Base-by-base conservation (phyloP, 257 asterid genomes). In the Solanum chilense region DNA sequence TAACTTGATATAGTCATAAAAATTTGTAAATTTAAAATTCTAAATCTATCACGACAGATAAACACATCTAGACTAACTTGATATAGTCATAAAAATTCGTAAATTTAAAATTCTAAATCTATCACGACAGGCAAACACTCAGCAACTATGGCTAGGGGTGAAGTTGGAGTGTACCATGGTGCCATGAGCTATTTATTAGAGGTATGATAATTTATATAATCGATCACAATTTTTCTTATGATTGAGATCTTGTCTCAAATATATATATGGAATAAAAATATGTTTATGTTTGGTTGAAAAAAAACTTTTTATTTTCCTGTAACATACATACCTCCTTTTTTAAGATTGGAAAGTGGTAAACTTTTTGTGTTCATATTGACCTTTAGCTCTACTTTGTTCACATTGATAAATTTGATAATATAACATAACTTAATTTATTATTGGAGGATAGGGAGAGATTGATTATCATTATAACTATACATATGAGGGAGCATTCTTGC, bases 161-260 rank as follows among this genome's bases (percentile, higher is more conserved):
- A 93, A 3, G 85, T 94, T 1, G 97, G 98, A 2, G 99, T 96
- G 9, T 92, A 89, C 44, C 99, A 96, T 81, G 98, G 97, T 15
- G 90, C 97, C 18, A 91, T 95, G 98, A 92, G 89, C n/a, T 95
- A 92, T 87, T 69, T 94, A 58, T 85, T n/a, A n/a, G n/a, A 56
- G n/a, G n/a, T 16, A 4, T 56, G n/a, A 18, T 56, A 3, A 56
- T 56, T 18, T 56, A 18, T 56, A 18, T 56, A 2, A 16, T 52
- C 7, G 11, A 56, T 56, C 45, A 42, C 13, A 9, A 10, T 42
- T 42, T 9, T 56, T 18, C 18, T 56, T 56, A n/a, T 18, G n/a
- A 56, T 56, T 56, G 62, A 56, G 62, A 18, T 23, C 1, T 52
- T 52, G 62, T 52, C n/a, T 52, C 4, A 18, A 52, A 18, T 18